Evolutionary conservation across 345 rosid genomes (phyloP).

Genomic region (Ailanthus altissimus): DNA sequence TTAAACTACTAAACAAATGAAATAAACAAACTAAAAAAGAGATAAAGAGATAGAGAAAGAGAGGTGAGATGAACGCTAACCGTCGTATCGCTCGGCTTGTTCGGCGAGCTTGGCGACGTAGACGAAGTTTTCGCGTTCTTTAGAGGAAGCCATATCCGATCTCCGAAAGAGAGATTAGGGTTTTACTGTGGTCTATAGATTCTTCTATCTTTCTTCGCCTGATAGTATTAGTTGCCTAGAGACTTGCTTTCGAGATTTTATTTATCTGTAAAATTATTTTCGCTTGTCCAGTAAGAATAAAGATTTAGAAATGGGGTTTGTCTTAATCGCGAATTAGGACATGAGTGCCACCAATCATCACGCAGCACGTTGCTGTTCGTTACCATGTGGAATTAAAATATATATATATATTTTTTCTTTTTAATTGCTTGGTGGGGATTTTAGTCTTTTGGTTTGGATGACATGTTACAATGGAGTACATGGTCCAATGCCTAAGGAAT

Average conservation of each 20-base stretch:
- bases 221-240: not conserved
- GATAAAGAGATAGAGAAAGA: not conserved
- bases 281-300: conserved; percentile 2
- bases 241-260: not conserved
- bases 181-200: not conserved
- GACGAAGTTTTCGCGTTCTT: conserved; percentile 41
- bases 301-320: not conserved
- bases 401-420: no score
- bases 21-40: not conserved
- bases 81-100: conserved; percentile 59
- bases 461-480: not conserved
- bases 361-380: conserved; percentile 3
- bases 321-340: not conserved
- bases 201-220: conserved; percentile 2
- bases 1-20: not conserved
- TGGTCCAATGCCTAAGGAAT: not conserved
- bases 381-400: not conserved
- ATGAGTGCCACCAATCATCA: not conserved
- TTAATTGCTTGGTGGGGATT: not conserved
- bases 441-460: not conserved
- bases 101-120: conserved; percentile 53
- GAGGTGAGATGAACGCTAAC: conserved; percentile 15
- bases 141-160: conserved; percentile 35
- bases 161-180: conserved; percentile 20
- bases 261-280: not conserved